Conservation (phyloP, 2,329 filamentous ascomycete genomes). For the Clonostachys byssicola region DNA sequence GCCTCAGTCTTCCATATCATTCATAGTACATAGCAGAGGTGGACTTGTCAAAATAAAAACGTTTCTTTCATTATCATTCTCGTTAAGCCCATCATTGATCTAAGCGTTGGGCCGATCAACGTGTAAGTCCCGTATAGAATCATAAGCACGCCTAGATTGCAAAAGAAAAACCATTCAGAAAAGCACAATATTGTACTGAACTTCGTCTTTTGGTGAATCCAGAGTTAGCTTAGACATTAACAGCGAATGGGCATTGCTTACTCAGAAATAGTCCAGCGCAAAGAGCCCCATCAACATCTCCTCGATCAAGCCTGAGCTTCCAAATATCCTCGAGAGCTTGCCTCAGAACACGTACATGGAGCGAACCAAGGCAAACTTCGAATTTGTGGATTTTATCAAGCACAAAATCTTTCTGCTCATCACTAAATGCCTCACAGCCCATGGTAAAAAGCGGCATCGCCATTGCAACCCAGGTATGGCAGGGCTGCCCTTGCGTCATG, state of each 20-base stretch:
- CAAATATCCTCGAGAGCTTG: constrained; percentile 17
- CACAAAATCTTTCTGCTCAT: constrained; percentile 10
- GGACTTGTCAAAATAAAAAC: too few species aligned
- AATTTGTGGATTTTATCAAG: constrained; percentile 17
- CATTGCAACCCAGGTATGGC: constrained; percentile 22
- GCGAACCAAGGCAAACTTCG: constrained; percentile 13
- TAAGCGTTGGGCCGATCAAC: neutral
- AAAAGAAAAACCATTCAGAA: constrained; percentile 4
- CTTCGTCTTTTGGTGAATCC: constrained; percentile 4
- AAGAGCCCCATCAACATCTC: constrained; percentile 9
- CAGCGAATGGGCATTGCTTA: constrained; percentile 5
- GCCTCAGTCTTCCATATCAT: too few species aligned
- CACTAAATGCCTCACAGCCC: constrained; percentile 14
- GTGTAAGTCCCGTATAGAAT: neutral
- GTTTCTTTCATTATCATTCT: too few species aligned
- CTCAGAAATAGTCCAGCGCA: constrained; percentile 13
- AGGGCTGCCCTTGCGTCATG: constrained; percentile 18
- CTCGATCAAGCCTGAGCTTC: constrained; percentile 10
- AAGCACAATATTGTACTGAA: constrained; percentile 19
- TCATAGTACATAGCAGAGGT: too few species aligned
- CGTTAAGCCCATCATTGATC: too few species aligned
- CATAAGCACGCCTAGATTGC: too few species aligned
- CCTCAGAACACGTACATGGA: constrained; percentile 15
- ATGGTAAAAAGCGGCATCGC: constrained; percentile 20
- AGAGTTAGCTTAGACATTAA: too few species aligned